Evolutionary conservation across 2,329 filamentous ascomycete species (phyloP).

Genomic region (Fusarium temperatum): DNA sequence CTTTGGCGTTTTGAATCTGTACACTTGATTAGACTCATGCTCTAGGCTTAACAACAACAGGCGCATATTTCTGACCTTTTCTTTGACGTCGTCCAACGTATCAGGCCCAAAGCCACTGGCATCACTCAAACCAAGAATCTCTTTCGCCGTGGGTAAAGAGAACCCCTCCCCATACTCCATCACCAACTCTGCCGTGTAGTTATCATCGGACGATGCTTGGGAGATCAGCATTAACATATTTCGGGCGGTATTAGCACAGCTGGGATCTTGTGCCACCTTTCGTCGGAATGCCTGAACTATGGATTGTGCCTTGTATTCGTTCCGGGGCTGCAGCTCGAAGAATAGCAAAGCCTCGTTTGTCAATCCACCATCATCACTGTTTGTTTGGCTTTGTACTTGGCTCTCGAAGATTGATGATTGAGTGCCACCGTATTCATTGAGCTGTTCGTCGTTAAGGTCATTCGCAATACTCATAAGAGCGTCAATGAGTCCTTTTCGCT

Average conservation of each 20-base stretch:
- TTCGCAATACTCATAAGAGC: constrained; percentile 48
- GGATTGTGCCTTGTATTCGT: constrained; percentile 48
- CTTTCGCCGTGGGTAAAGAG: constrained; percentile 47
- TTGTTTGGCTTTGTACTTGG: constrained; percentile 41
- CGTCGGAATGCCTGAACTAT: constrained; percentile 49
- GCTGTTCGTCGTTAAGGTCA: constrained; percentile 46
- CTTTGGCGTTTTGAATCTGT: constrained; percentile 42
- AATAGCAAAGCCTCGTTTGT: constrained; percentile 47
- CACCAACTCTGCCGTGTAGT: constrained; percentile 46
- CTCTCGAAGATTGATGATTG: constrained; percentile 53
- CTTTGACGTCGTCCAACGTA: constrained; percentile 39
- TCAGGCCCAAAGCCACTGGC: constrained; percentile 38
- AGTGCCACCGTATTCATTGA: constrained; percentile 50
- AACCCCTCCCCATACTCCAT: constrained; percentile 50
- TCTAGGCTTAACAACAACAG: background rate
- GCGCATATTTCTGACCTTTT: constrained; percentile 38
- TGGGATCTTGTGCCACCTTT: constrained; percentile 46
- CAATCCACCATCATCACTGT: constrained; percentile 45
- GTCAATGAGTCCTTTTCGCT: constrained; percentile 45
- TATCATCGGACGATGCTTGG: constrained; percentile 46
- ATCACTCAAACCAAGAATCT: constrained; percentile 43
- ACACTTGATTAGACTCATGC: constrained; percentile 17
- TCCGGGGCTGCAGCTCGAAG: constrained; percentile 48
- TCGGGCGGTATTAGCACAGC: constrained; percentile 44
- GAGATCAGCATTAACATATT: constrained; percentile 49